Base-by-base conservation (phyloP, 306 rosid genomes). In the Malus orientalis region DNA sequence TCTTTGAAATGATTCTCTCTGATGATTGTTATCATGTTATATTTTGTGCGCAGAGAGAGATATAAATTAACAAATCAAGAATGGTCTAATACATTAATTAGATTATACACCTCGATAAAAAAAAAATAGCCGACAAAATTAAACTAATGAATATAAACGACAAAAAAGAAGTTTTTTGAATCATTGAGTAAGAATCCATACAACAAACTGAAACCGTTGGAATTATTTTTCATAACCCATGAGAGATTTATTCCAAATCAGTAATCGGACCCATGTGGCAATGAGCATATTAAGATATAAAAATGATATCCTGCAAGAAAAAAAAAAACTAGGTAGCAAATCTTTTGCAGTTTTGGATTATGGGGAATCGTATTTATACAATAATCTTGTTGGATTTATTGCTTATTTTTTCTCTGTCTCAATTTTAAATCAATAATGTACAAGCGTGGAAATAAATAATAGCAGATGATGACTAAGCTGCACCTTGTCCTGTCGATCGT, bases 361-460 rank as follows among this genome's bases (percentile, higher is more conserved):
- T 74, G 53, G n/a, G 2, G 40, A 29, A 27, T 60, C n/a, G 18
- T 63, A 5, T 63, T 15, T 15, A 6, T 30, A 29, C 29, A 14
- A 1, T 66, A 53, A 59, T 53, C 22, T 53, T 72, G 32, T 13
- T 53, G 33, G 66, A 61, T 61, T 25, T 61, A 13, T 25, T 61
- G 18, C 18, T 25, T 61, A 27, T 11, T 51, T 51, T 51, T 4
- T 5, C 4, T 61, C 4, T 61, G 33, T 14, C 1, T 58, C 3
- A 58, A 61, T 13, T 64, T 51, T 9, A 80, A 70, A 65, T 75
- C 74, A 60, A 75, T 53, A 42, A 62, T 70, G 59, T 22, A 29
- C 80, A 75, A 57, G 84, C 80, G 84, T 81, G 84, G 80, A 49
- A 81, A 40, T 81, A 69, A 55, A 70, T 36, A 75, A 81, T 81